These are phyloP conservation scores for Sphaerosporella brunnea DNA, from an alignment of 495 filamentous ascomycete species.

Conservation along the genomic window DNA sequence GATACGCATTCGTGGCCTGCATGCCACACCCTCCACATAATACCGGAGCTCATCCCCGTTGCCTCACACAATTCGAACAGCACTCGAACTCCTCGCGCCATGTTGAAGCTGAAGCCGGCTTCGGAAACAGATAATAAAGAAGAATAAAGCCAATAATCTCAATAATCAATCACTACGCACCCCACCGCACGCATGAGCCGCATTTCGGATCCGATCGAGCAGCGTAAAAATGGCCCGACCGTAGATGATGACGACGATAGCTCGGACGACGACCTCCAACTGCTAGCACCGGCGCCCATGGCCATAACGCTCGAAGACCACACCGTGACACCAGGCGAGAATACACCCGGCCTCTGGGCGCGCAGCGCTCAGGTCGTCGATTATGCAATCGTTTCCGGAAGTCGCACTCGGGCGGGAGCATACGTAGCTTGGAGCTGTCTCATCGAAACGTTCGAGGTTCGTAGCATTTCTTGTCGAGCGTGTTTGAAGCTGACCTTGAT, in stretches of 20 bases:
- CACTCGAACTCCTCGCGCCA: too few species aligned
- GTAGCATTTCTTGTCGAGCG: conserved; percentile 22
- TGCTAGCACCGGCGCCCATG: conserved; percentile 11
- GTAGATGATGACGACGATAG: background rate
- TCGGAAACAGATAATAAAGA: too few species aligned
- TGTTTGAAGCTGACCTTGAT: conserved; percentile 4
- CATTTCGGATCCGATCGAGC: background rate
- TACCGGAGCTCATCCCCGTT: too few species aligned
- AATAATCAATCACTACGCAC: too few species aligned
- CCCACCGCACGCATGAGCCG: too few species aligned
- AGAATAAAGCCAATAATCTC: too few species aligned
- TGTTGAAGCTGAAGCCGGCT: too few species aligned
- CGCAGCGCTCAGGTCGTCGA: conserved; percentile 47
- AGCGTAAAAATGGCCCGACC: too few species aligned
- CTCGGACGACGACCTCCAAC: background rate
- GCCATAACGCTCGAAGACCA: conserved; percentile 60
- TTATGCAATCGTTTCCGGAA: conserved; percentile 45
- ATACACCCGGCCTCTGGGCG: conserved; percentile 48
- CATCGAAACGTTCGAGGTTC: conserved; percentile 51
- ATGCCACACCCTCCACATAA: too few species aligned
- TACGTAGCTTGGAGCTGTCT: conserved; percentile 62
- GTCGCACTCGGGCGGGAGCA: conserved; percentile 43
- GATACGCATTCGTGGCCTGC: too few species aligned
- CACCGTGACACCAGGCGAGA: conserved; percentile 44
- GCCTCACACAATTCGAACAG: too few species aligned